Percentiles rank a stretch among this genome's conserved stretches.
These are phyloP conservation scores for Francoa sonchifolia DNA, from an alignment of 441 rosid species.

Conservation along the genomic window DNA sequence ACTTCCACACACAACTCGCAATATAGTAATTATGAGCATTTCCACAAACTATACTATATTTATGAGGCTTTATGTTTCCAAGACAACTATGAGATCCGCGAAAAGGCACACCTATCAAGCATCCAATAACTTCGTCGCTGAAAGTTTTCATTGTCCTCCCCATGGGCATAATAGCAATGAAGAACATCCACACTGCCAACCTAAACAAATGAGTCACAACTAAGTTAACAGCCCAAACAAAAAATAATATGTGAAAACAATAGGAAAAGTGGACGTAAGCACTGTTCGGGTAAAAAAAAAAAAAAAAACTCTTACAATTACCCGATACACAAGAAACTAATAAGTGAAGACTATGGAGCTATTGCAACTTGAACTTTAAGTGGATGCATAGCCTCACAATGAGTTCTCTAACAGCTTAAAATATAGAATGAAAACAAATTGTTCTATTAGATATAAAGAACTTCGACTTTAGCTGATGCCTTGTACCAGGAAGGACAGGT, in stretches of 20 bases:
- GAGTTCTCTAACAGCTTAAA: no score
- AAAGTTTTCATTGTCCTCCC: constrained; percentile 49
- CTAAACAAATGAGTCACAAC: constrained; percentile 18
- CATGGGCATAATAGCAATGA: constrained; percentile 74
- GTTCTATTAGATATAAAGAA: no score
- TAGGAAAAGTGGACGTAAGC: neutral
- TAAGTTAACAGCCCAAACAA: constrained; percentile 6
- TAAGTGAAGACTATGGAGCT: neutral
- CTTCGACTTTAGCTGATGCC: no score
- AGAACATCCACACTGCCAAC: constrained; percentile 58
- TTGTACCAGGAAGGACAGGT: no score
- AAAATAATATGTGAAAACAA: constrained; percentile 1
- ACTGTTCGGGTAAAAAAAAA: neutral
- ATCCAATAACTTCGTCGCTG: constrained; percentile 66
- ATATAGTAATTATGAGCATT: constrained; percentile 6
- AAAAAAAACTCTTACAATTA: neutral
- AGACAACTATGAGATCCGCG: constrained; percentile 4
- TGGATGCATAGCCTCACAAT: no score
- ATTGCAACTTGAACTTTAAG: no score
- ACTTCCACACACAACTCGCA: no score
- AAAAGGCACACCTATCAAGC: constrained; percentile 46
- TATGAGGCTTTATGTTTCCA: neutral
- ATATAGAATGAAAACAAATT: no score
- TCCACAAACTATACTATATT: neutral
- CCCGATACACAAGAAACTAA: neutral